phyloP scores from a whole-genome alignment of 1,139 yeast species.

The Hyphopichia buzzinii region DNA sequence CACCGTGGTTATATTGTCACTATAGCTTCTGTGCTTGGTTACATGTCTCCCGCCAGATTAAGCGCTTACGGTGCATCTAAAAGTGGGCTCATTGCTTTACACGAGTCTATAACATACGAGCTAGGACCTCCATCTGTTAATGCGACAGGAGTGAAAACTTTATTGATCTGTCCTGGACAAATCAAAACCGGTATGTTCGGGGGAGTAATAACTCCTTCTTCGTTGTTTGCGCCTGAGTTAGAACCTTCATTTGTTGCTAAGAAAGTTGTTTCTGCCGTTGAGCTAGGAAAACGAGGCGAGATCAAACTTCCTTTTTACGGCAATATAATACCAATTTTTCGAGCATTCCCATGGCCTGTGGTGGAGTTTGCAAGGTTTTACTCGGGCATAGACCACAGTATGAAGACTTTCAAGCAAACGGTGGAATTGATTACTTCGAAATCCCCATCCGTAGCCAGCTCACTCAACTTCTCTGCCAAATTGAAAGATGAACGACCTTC shows the following conservation, averaged over 20 bases:
- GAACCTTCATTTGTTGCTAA: conserved; percentile 65
- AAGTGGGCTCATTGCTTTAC: conserved; percentile 80
- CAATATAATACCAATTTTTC: conserved; percentile 63
- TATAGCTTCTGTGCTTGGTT: conserved; percentile 80
- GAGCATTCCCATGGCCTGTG: conserved; percentile 73
- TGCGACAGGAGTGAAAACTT: conserved; percentile 60
- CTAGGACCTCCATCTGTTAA: conserved; percentile 52
- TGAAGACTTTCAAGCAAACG: conserved; percentile 19
- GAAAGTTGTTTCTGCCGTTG: conserved; percentile 54
- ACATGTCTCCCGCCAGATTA: conserved; percentile 77
- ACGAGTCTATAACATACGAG: conserved; percentile 77
- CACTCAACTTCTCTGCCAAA: conserved; percentile 4
- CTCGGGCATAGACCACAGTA: conserved; percentile 64
- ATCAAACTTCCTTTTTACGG: conserved; percentile 76
- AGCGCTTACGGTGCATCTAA: conserved; percentile 89
- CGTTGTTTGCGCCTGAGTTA: conserved; percentile 75
- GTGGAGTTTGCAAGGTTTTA: conserved; percentile 50
- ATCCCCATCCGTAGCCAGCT: conserved; percentile 16
- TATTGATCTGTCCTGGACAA: conserved; percentile 87
- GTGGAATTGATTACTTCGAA: conserved; percentile 14
- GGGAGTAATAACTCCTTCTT: conserved; percentile 70
- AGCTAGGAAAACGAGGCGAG: conserved; percentile 64
- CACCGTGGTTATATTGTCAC: conserved; percentile 77
- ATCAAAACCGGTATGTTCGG: conserved; percentile 69
- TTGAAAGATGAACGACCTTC: too few species aligned